A percentile compares a stretch with the other conserved stretches of the same genome.
Conservation (phyloP, 2,329 filamentous ascomycete genomes). For the Bimuria novae-zelandiae region DNA sequence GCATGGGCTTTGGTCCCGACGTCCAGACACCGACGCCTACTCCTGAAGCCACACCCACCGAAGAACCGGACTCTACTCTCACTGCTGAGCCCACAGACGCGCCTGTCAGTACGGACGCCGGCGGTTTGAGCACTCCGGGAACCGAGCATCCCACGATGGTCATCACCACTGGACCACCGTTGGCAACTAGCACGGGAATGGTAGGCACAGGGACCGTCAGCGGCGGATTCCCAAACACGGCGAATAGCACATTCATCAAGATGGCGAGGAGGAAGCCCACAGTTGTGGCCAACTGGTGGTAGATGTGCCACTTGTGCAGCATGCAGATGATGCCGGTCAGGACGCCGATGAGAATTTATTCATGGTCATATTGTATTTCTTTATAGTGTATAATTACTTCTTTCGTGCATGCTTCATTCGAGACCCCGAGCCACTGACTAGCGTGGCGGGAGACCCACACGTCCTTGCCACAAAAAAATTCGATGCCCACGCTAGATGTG, state of each 20-base stretch:
- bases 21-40: slow-evolving; percentile 16
- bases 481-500: no score
- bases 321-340: not conserved
- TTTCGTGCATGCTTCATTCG: no score
- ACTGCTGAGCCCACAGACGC: not conserved
- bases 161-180: slow-evolving; percentile 11
- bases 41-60: slow-evolving; percentile 11
- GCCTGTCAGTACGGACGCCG: slow-evolving; percentile 10
- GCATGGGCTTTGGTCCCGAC: slow-evolving; percentile 22
- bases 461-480: no score
- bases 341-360: not conserved
- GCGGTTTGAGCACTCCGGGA: not conserved
- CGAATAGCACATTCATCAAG: slow-evolving; percentile 19
- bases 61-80: slow-evolving; percentile 1
- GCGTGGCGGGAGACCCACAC: no score
- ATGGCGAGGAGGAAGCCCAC: slow-evolving; percentile 19
- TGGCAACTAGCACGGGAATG: slow-evolving; percentile 14
- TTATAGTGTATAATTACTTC: no score
- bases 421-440: no score
- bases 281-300: slow-evolving; percentile 3
- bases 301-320: not conserved
- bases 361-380: not conserved
- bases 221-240: slow-evolving; percentile 15
- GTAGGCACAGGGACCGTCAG: slow-evolving; percentile 14
- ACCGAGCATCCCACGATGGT: slow-evolving; percentile 2